Base-by-base conservation (phyloP, 805 yeast genomes). In the Barnettozyma salicaria region DNA sequence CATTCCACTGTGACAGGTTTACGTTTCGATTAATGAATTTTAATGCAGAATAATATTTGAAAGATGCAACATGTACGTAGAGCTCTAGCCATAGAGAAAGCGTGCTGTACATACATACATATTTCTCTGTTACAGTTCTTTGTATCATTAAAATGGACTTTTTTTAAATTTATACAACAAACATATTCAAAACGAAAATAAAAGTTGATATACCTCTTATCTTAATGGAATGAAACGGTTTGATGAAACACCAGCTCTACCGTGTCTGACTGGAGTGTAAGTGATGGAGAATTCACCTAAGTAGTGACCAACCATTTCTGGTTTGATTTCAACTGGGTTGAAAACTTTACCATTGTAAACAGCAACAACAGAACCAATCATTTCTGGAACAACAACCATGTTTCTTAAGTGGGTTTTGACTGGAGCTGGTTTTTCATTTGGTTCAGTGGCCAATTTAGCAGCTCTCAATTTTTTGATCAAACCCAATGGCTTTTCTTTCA, bases 241-340 rank as follows among this genome's bases (percentile, higher is more conserved):
- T 70, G 72, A 64, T 70, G 83, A 72, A 72, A 83, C 75, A 64
- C 74, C 95, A 62, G 94, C 89, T 78, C 92, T 82, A 82, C 97
- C 97, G 80, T 94, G 99, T 80, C 95, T 87, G 69, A 90, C 97
- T 68, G 99, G 98, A 72, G 95, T 85, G 80, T 92, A 92, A 62
- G 98, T 78, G 74, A 92, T 92, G 64, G 98, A 90, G 87, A 92
- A 92, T 79, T 92, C 99, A 77, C 97, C 99, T 64, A 92, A 85
- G 94, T 92, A 92, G 84, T 90, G 96, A 69, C 98, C 97, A 68
- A 90, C 89, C 98, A 92, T 92, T 79, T 92, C 99, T 65, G 98
- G 96, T 72, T 77, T 88, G 74, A 92, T 76, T 74, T 92, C 99
- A 70, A 92, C 96, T 62, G 81, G 84, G 95, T 90, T 90, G 95